Conservation (phyloP, 2,329 filamentous ascomycete species). For the Corniculantispora saksenae region DNA sequence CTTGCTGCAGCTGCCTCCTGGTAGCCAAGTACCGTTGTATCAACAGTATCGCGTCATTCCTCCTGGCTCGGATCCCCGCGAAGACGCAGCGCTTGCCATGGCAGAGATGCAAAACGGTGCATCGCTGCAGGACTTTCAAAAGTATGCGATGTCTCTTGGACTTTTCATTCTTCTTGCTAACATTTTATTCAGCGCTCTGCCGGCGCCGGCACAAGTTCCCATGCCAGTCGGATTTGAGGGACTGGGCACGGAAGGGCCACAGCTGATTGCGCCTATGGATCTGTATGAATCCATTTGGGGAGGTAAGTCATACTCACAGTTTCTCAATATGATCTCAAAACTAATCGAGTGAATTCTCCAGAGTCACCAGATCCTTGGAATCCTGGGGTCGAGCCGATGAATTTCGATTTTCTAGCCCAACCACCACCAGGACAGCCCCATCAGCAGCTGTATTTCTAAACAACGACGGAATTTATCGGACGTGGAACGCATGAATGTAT, state of each 20-base stretch:
- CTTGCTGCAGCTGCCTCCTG: slow-evolving; percentile 30
- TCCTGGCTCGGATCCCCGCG: slow-evolving; percentile 51
- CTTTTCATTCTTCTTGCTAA: slow-evolving; percentile 21
- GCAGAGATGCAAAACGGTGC: slow-evolving; percentile 64
- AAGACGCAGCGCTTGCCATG: slow-evolving; percentile 65
- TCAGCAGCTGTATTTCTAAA: slow-evolving; percentile 59
- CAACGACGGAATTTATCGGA: neutral
- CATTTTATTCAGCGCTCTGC: slow-evolving; percentile 29
- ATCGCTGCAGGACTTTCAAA: slow-evolving; percentile 46
- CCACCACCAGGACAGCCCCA: slow-evolving; percentile 59
- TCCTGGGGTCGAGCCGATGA: slow-evolving; percentile 56
- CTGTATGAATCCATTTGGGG: slow-evolving; percentile 69
- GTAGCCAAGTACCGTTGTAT: slow-evolving; percentile 27
- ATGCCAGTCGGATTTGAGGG: slow-evolving; percentile 40
- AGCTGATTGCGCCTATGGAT: slow-evolving; percentile 67
- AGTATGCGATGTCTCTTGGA: slow-evolving; percentile 31
- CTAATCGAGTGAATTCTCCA: slow-evolving; percentile 27
- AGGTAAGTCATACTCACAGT: slow-evolving; percentile 41
- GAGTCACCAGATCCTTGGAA: slow-evolving; percentile 63
- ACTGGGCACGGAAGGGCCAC: slow-evolving; percentile 58
- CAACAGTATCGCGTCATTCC: slow-evolving; percentile 30
- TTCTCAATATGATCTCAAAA: neutral
- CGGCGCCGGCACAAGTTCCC: slow-evolving; percentile 42
- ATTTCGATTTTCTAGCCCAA: slow-evolving; percentile 62
- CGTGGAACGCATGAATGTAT: neutral